Base-by-base conservation (phyloP, 768 basidiomycete genomes). In the Amanita rubescens region DNA sequence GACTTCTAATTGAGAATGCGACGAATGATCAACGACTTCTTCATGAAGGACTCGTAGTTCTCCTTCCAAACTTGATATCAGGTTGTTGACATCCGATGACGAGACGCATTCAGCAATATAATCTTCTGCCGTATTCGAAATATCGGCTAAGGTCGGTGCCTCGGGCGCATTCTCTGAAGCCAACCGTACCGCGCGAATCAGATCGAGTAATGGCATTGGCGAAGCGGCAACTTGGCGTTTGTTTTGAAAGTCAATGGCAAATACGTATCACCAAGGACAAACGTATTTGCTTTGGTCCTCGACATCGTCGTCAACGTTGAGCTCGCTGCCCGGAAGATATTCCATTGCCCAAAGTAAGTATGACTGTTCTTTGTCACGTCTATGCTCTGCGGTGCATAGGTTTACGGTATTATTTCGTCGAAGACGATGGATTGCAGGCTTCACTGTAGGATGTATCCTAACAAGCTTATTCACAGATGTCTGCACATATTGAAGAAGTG, bases 401-500 rank as follows among this genome's bases (percentile, higher is more conserved):
- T 5, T n/a, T 33, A 12, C 12, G 11, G 9, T 20, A 11, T 20
- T n/a, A 24, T 35, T 22, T 41, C 39, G 30, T 34, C 27, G 32
- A 38, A 34, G 51, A 39, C 30, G 64, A 55, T 76, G 74, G 74
- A 75, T 76, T 67, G 51, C 41, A 51, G 47, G 37, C 30, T 24
- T 52, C 53, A 30, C 41, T 50, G 45, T 54, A 54, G 51, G 74
- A 73, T 74, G 67, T 56, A 56, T 57, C 61, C 53, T 59, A 58
- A 57, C 15, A 19, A 33, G 42, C 38, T 52, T 22, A 56, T 55
- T 54, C 33, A 17, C 53, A 80, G 84, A 89, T 89, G 87, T 84
- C 84, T 57, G 84, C 87, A 50, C 82, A 84, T 63, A 89, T 90
- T 63, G 90, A 93, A 71, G 90, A 93, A 76, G 71, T 91, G 59